Evolutionary conservation across 805 yeast genomes (phyloP), one percentile per base, ranked within the genome.

Genomic region (Kuraishia piskuri): DNA sequence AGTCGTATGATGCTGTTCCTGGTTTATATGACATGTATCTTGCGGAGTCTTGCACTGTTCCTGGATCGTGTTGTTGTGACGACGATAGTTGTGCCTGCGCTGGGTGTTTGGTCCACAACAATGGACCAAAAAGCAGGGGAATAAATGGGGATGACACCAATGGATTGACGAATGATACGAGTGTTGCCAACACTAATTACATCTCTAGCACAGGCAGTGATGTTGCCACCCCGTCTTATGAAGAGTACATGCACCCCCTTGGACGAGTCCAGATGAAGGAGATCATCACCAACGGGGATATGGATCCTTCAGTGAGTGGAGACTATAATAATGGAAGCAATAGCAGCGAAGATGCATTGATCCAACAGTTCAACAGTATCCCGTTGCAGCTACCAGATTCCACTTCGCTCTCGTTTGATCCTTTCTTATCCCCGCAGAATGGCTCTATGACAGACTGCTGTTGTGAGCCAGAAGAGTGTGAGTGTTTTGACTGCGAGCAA

Each of bases 61-160:
- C 71, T 0, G 72, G 72, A 1, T 59, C 70, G 1, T 69, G 73
- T 56, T 50, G 59, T 8, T 69, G 73, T 56, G 67, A 61, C 7
- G 65, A 68, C 2, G 65, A 57, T 20, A 51, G 56, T 14, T 69
- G 73, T 58, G 49, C 56, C 4, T 69, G 73, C 56, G 62, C 59
- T 17, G 63, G 54, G 5, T 69, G 73, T 54, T 53, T 59, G 17
- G 70, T 61, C 4, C 73, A 69, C 53, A 56, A 26, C 44, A 50
- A 21, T 20, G 23, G 14, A 9, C 40, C 40, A 10, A 3, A 20
- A 50, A 2, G 24, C n/a, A 23, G 19, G 12, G 22, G 22, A 50
- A 5, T 19, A 24, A 14, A 20, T 20, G 17, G 46, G n/a, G n/a
- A n/a, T n/a, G n/a, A n/a, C n/a, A n/a, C n/a, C 40, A 31, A 31